A percentile compares a stretch with the other conserved stretches of the same genome.
These are phyloP conservation scores for Lasiodiplodia gonubiensis DNA, from an alignment of 2,329 filamentous ascomycete species.

Conservation along the genomic window DNA sequence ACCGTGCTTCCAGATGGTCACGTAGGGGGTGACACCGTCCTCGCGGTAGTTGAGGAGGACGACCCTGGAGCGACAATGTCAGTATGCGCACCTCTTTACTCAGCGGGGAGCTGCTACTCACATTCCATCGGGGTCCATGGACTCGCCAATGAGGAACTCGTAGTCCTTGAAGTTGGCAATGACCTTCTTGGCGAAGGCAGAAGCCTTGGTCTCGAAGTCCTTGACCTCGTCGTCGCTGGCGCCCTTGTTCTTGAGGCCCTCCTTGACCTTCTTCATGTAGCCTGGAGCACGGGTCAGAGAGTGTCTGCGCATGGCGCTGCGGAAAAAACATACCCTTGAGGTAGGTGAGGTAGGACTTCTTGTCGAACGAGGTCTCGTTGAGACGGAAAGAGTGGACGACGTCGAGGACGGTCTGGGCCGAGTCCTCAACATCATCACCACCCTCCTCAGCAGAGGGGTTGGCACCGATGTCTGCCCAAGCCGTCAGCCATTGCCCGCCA, in stretches of 20 bases:
- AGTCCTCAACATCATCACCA: slow-evolving; percentile 76
- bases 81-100: neutral
- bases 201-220: slow-evolving; percentile 79
- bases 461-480: slow-evolving; percentile 76
- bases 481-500: slow-evolving; percentile 30
- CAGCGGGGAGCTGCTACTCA: slow-evolving; percentile 55
- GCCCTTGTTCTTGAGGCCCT: slow-evolving; percentile 66
- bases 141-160: slow-evolving; percentile 91
- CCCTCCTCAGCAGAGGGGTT: slow-evolving; percentile 95
- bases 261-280: slow-evolving; percentile 92
- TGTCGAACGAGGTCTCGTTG: slow-evolving; percentile 78
- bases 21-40: slow-evolving; percentile 88
- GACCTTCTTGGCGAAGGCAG: slow-evolving; percentile 80
- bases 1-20: slow-evolving; percentile 95
- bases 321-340: slow-evolving; percentile 74
- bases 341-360: slow-evolving; percentile 82
- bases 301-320: neutral
- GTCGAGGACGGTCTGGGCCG: slow-evolving; percentile 80
- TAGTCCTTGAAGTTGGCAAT: slow-evolving; percentile 90
- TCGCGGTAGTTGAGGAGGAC: slow-evolving; percentile 97
- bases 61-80: slow-evolving; percentile 61
- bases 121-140: slow-evolving; percentile 94
- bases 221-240: slow-evolving; percentile 70
- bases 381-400: slow-evolving; percentile 92
- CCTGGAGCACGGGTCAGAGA: slow-evolving; percentile 51